Evolutionary conservation across 768 basidiomycete genomes (phyloP), one percentile per base, ranked within the genome.

Genomic region (Kondoa malvinella): DNA sequence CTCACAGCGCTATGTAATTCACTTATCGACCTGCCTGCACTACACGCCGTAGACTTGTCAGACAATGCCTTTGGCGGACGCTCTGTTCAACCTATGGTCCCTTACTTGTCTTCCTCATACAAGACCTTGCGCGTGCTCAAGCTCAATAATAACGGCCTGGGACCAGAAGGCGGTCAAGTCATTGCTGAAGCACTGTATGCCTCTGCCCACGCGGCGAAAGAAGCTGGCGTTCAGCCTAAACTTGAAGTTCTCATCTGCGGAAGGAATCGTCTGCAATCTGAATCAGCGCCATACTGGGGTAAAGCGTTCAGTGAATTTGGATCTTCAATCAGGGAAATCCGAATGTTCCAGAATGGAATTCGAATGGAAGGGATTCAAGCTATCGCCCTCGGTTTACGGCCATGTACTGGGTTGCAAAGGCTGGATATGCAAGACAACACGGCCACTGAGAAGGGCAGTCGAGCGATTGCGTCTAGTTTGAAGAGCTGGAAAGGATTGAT

Each of bases 281-380:
- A 89, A 58, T 87, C 86, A 1, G 89, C 94, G 4, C 69, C 79
- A 0, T 82, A 82, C 3, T 97, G 89, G 87, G 90, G 89, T 0
- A 83, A 85, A 50, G 92, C 94, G 2, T 94, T 94, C 75, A 84
- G 84, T 0, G 87, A 84, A 40, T 91, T 95, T 74, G 85, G 83
- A 4, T 57, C 62, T 34, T 84, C 84, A 3, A 82, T 99, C 33
- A 80, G 80, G 65, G 89, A 95, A 71, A 86, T 97, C 32, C 83
- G 88, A 68, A 86, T 97, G 85, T 88, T 89, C n/a, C 92, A 97
- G 80, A 96, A 99, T 74, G 95, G 94, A 2, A 96, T 99, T 73
- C 82, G 91, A 71, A 89, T 89, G 85, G 86, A 86, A 68, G 95
- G 95, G 2, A 87, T 94, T 74, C 82, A 82, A 8, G 83, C 84